These are phyloP conservation scores for Eutrema heterophyllum DNA, from an alignment of 345 rosid species.

Conservation along the genomic window DNA sequence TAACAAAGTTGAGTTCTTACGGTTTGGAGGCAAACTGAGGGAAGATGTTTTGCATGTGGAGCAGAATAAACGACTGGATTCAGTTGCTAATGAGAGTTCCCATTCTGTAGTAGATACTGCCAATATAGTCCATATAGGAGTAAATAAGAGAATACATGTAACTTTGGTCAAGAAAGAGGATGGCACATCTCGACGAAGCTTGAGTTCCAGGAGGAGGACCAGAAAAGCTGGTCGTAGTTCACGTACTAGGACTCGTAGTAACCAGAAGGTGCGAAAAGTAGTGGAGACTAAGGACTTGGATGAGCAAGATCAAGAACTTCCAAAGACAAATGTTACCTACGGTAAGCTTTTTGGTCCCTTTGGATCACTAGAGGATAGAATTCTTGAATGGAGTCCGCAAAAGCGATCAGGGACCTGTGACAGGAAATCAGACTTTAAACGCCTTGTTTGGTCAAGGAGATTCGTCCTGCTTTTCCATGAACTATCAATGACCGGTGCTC, in stretches of 20 bases:
- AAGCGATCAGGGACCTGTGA: slow-evolving; percentile 93
- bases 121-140: slow-evolving; percentile 29
- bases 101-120: slow-evolving; percentile 39
- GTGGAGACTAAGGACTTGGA: slow-evolving; percentile 39
- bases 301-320: slow-evolving; percentile 57
- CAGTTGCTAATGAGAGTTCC: slow-evolving; percentile 50
- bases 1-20: slow-evolving; percentile 59
- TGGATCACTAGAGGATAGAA: slow-evolving; percentile 64
- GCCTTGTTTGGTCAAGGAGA: slow-evolving; percentile 97
- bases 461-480: slow-evolving; percentile 89
- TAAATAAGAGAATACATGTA: slow-evolving; percentile 43
- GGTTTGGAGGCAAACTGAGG: slow-evolving; percentile 52
- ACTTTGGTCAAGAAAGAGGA: slow-evolving; percentile 49
- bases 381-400: slow-evolving; percentile 89
- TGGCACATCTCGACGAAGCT: slow-evolving; percentile 30
- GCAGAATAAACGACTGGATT: slow-evolving; percentile 37
- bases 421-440: slow-evolving; percentile 82
- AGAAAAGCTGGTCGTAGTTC: slow-evolving; percentile 43
- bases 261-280: slow-evolving; percentile 36
- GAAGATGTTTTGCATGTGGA: slow-evolving; percentile 33
- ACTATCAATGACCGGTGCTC: slow-evolving; percentile 99
- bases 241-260: slow-evolving; percentile 40
- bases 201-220: slow-evolving; percentile 43
- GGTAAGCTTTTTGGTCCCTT: slow-evolving; percentile 87
- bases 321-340: slow-evolving; percentile 59